These are phyloP conservation scores for Durio zibethinus DNA, from an alignment of 345 rosid genomes.

Conservation along the genomic window DNA sequence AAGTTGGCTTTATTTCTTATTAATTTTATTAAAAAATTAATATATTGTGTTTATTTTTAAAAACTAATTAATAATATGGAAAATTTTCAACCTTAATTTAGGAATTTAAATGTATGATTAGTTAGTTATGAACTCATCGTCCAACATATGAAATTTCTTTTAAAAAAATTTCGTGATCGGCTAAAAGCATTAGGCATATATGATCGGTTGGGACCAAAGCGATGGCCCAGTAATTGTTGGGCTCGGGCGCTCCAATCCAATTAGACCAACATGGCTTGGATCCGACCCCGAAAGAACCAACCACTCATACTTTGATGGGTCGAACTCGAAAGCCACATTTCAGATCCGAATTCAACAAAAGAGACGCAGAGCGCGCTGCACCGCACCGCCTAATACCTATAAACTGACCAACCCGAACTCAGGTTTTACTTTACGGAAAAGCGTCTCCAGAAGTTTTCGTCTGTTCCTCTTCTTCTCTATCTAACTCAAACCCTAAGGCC, in stretches of 20 bases:
- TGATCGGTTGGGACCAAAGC: too few species aligned
- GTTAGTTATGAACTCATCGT: too few species aligned
- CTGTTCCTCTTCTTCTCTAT: not conserved
- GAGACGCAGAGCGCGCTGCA: not conserved
- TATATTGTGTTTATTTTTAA: too few species aligned
- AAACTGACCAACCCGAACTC: not conserved
- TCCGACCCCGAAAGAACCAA: not conserved
- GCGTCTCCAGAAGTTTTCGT: not conserved
- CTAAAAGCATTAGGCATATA: not conserved
- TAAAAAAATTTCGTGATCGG: too few species aligned
- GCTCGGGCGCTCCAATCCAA: not conserved
- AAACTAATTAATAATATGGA: too few species aligned
- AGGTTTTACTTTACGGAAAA: not conserved
- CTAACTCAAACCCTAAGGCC: conserved; percentile 1
- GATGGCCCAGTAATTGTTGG: not conserved
- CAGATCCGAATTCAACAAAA: not conserved
- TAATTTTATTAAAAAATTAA: too few species aligned
- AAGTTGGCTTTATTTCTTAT: too few species aligned
- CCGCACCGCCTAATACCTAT: not conserved
- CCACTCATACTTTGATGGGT: too few species aligned
- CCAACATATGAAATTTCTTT: too few species aligned
- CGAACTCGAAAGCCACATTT: not conserved
- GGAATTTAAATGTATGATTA: too few species aligned
- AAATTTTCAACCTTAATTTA: too few species aligned
- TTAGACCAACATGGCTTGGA: too few species aligned